Base-by-base conservation (phyloP, 2,329 filamentous ascomycete genomes). In the Orbilia ellipsospora region DNA sequence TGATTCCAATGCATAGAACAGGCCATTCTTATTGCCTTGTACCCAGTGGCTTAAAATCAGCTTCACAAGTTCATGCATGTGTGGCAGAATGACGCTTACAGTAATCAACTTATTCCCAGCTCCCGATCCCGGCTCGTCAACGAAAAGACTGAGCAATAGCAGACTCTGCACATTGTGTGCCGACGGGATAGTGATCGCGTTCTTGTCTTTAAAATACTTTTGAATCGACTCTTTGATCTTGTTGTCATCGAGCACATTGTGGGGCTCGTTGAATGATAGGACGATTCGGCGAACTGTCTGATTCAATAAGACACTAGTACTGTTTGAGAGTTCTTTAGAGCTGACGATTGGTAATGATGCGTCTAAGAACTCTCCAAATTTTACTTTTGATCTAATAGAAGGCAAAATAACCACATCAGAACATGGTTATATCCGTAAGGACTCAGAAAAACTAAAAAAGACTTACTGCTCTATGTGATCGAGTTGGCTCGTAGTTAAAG, bases 51-150 rank as follows among this genome's bases (percentile, higher is more conserved):
- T n/a, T 20, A 23, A 40, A 48, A 18, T n/a, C 28, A 28, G 42
- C 48, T 45, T 42, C 59, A 45, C 51, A 61, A 57, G 3, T 18
- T 12, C 52, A 65, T 26, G 31, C 67, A 64, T 69, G 26, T 64
- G 36, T 44, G 31, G 44, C 42, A 5, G 2, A 44, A 20, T 16
- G 20, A 23, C 62, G 57, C 66, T 57, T 68, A 79, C 78, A 28
- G 77, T 78, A 55, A 73, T 79, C 23, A 78, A 69, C 45, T 79
- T 79, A 12, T 77, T 64, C 12, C 78, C 78, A n/a, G 78, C 78
- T 16, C 78, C 78, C 16, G 78, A 72, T 2, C 75, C 69, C 5
- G 68, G 73, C 44, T 78, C 77, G 18, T 78, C 78, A 13, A 79
- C 73, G 8, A 79, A 62, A 36, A 78, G 42, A 20, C 75, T 75